Evolutionary conservation across 2,329 filamentous ascomycete species (phyloP), one percentile per base, ranked within the genome.

Genomic region (Colletotrichum higginsianum): DNA sequence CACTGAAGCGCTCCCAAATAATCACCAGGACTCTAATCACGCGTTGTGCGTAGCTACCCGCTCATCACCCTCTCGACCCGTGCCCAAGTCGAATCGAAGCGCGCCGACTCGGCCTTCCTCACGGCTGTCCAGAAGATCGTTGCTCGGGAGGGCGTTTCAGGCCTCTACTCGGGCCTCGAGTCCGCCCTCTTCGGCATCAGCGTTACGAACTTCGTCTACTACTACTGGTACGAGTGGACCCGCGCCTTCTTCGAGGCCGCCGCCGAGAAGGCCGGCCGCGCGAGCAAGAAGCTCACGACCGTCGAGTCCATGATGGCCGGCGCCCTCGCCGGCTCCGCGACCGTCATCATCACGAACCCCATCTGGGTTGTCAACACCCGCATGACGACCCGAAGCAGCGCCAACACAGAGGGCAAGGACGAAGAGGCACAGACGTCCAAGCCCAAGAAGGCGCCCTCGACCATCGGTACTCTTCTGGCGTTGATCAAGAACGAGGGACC

Each of bases 141-240:
- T 74, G 93, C 95, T 77, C 93, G 96, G 77, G 96, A 99, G 84
- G 96, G 96, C 77, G 85, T 98, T 67, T 86, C 90, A 2, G 96
- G 96, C 42, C 90, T 99, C 46, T 99, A 98, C 81, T 92, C 96
- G 8, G 96, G 96, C 52, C 90, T 99, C 71, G 94, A 97, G 82
- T 97, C 94, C 74, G 96, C 96, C 62, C 88, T 99, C 56, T 98
- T 99, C 82, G 96, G 96, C 81, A 98, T 99, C 86, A 96, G 93
- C 82, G 92, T 99, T 77, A 99, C 96, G 78, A 99, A 99, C 87
- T 99, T 99, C 81, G 96, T 99, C 58, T 99, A 99, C 88, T 99
- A 99, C 86, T 99, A 98, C 88, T 99, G 94, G 96, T 99, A 98
- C 84, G 96, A 99, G 86, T 99, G 94, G 94, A 96, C 95, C 74